Evolutionary conservation across 2,329 filamentous ascomycete genomes (phyloP).

Genomic region (Aspergillus sp.): DNA sequence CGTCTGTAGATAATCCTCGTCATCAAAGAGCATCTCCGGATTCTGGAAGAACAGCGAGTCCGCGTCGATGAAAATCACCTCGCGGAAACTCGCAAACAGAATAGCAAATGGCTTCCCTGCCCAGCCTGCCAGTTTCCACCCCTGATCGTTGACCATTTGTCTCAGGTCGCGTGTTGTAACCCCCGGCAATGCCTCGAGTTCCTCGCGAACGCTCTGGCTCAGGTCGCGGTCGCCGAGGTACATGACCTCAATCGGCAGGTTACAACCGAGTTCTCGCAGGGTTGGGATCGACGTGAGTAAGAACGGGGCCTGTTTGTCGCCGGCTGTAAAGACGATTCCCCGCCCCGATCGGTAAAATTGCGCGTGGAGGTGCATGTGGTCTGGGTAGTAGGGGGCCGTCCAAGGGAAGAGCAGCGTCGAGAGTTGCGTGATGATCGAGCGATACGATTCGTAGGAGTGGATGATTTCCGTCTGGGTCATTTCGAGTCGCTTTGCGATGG

Average conservation of each 20-base stretch:
- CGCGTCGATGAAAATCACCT: constrained; percentile 54
- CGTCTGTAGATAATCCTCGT: constrained; percentile 46
- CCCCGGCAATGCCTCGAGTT: constrained; percentile 48
- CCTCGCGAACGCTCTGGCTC: constrained; percentile 46
- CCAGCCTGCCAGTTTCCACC: constrained; percentile 53
- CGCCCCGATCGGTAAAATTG: constrained; percentile 48
- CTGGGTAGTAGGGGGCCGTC: constrained; percentile 48
- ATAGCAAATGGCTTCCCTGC: constrained; percentile 55
- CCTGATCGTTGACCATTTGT: constrained; percentile 50
- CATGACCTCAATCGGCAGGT: constrained; percentile 26
- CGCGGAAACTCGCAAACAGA: constrained; percentile 52
- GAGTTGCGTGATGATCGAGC: constrained; percentile 46
- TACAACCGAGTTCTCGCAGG: constrained; percentile 23
- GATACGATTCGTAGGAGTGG: constrained; percentile 49
- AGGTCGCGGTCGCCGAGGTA: constrained; percentile 50
- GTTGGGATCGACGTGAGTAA: constrained; percentile 48
- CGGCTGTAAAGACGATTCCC: constrained; percentile 52
- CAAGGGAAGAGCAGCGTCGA: constrained; percentile 38
- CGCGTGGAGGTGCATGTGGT: constrained; percentile 51
- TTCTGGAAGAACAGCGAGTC: constrained; percentile 52
- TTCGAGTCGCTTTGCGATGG: constrained; percentile 19
- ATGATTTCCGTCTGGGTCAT: constrained; percentile 33
- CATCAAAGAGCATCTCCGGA: constrained; percentile 49
- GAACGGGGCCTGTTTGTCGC: constrained; percentile 49
- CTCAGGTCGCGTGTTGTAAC: constrained; percentile 52